Base-by-base conservation (phyloP, 306 rosid species). In the Quercus rubra region DNA sequence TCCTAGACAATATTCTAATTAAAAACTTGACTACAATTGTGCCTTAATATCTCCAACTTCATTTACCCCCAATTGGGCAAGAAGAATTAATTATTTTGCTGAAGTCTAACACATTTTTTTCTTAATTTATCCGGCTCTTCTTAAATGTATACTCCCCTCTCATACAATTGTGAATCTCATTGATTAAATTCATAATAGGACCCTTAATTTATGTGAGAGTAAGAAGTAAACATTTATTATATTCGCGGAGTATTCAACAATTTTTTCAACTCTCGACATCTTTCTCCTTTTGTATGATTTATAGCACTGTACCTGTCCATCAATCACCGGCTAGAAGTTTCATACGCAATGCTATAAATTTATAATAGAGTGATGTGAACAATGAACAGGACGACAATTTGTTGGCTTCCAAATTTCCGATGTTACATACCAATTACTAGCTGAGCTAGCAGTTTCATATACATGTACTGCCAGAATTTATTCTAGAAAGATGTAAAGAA, bases 401-500 rank as follows among this genome's bases (percentile, higher is more conserved):
- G 54, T 49, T 49, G 54, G 5, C 17, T 13, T 46, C 54, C 54
- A 46, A 46, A 46, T 12, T 11, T 46, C 54, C 54, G 15, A 11
- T 46, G 54, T 11, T 46, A 46, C 54, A 12, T 49, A 12, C 81
- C 85, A 78, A 30, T 56, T 20, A 41, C 14, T 57, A 6, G 31
- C 23, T 71, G 79, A 38, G 72, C 66, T 56, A 78, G 15, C 21
- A 5, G 20, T 71, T 77, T 68, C 81, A 74, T n/a, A 17, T 17
- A 12, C 82, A 51, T 7, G 52, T 38, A 38, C 10, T 38, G 7
- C 28, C 9, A 18, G 28, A 41, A 27, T 43, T 25, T 5, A 3
- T 75, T 18, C 81, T 56, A 57, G 33, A 80, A 75, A 66, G 71
- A 73, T 71, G 84, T 35, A 30, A 75, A 59, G 69, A 35, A 51